Base-by-base conservation (phyloP, 106 monocot genomes). In the Alisma plantagoaquatica region DNA sequence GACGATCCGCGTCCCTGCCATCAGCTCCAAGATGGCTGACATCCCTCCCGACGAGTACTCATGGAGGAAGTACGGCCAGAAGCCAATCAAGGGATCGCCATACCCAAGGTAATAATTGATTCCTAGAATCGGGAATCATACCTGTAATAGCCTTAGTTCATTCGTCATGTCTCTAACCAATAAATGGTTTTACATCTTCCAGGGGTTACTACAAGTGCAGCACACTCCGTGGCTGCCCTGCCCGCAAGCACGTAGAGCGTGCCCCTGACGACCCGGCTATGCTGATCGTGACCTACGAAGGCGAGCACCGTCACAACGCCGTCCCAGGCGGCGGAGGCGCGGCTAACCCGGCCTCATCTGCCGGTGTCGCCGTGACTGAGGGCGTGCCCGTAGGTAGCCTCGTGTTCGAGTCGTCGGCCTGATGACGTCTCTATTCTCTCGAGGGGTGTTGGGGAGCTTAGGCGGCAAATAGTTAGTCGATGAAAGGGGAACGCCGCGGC, bases 201-300 rank as follows among this genome's bases (percentile, higher is more conserved):
- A 86, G 88, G 53, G 76, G 77, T 1, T 90, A 90, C 53, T 90
- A 90, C 74, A 90, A 90, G 76, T 90, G 89, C 57, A 90, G 91
- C 51, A 75, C 63, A n/a, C 30, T 84, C 30, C 44, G 84, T 3
- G 91, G 84, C 0, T 91, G 91, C 51, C 91, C 91, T 29, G 91
- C 91, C 11, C 44, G 91, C 57, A 91, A 91, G 59, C 91, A 91
- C 44, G 84, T 91, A 29, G 91, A 91, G 69, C 56, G 84, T 30
- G 91, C 84, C 2, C 46, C 60, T 12, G 76, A 91, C 46, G 84
- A 91, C 30, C 77, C 91, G 6, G 30, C 75, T n/a, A 84, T 80
- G 91, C 69, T 91, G 20, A 71, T 80, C 44, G 91, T 91, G 19
- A 91, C 84, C 1, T 91, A 91, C 73, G 84, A 84, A 35, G 77